A percentile compares a stretch with the other conserved stretches of the same genome.
Conservation (phyloP, 208 protist species). For the Plasmodiophora brassicae region DNA sequence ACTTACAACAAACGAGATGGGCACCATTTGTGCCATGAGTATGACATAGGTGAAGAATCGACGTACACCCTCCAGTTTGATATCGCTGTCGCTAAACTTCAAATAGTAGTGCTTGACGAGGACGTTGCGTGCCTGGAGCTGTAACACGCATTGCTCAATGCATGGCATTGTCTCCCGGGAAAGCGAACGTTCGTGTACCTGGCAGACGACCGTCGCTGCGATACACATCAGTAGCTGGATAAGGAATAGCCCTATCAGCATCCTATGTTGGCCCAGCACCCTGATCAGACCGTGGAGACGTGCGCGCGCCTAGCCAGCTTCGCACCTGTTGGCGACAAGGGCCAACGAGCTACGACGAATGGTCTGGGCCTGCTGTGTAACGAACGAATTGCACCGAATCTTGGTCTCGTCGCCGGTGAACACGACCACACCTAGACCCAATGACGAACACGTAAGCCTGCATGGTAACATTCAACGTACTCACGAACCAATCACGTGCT, state of each 20-base stretch:
- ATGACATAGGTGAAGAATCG: conserved; percentile 10
- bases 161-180: too few relatives aligned
- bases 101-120: neutral
- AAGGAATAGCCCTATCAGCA: neutral
- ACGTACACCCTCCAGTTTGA: neutral
- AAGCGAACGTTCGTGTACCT: neutral
- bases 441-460: neutral
- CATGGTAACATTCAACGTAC: neutral
- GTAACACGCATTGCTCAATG: too few relatives aligned
- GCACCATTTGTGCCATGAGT: conserved; percentile 6
- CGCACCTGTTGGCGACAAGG: conserved; percentile 11
- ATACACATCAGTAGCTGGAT: neutral
- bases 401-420: conserved; percentile 7
- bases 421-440: neutral
- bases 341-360: too few relatives aligned
- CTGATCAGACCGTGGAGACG: too few relatives aligned
- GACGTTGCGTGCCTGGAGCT: neutral
- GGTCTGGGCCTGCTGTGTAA: too few relatives aligned
- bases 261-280: neutral
- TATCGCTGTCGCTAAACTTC: neutral
- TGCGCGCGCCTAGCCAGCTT: too few relatives aligned
- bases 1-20: conserved; percentile 23
- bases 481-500: neutral
- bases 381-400: neutral
- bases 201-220: neutral